Base-by-base conservation (phyloP, 108 stramenopile genomes). In the Pelagomonas calceolata region DNA sequence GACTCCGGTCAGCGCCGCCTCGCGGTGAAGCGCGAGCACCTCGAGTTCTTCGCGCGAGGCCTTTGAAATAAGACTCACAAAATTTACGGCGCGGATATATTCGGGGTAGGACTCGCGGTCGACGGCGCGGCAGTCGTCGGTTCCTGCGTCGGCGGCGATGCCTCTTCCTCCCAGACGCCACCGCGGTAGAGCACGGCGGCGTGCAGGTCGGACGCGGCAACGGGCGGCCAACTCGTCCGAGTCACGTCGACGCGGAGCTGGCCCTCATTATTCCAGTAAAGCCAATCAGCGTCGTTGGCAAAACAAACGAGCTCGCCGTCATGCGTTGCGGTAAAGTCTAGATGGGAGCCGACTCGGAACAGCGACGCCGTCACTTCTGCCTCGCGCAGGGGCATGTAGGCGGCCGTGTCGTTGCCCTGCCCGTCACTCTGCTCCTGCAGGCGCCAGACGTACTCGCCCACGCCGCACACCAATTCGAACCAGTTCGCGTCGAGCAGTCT, bases 221-320 rank as follows among this genome's bases (percentile, higher is more conserved):
- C n/a, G n/a, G 70, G 70, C 26, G 70, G 70, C 70, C 70, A 71
- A n/a, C 34, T 36, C 15, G 35, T 34, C 36, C 70, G 63, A 10
- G 34, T 32, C 10, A 71, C 70, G 63, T 33, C 30, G 34, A 71
- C 70, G 63, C 18, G 15, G 35, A 71, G 16, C 30, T 51, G 29
- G 29, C 79, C 81, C 30, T 29, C 30, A 36, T 84, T 84, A 65
- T 84, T 75, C 36, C 74, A 80, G 69, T 84, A 84, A 17, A 82
- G 51, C 0, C 64, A 69, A 34, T 84, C 70, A 7, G 84, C 81
- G 66, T 84, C 84, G 76, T 84, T 84, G 32, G 84, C 84, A 64
- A 84, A 84, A 69, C 84, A 84, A 0, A 84, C n/a, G 63, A 84
- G 72, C 73, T 81, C 78, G 32, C 84, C 84, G 26, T 75, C 73